Evolutionary conservation across 2,329 filamentous ascomycete genomes (phyloP), one percentile per base, ranked within the genome.

Genomic region (Colletotrichum sp.): DNA sequence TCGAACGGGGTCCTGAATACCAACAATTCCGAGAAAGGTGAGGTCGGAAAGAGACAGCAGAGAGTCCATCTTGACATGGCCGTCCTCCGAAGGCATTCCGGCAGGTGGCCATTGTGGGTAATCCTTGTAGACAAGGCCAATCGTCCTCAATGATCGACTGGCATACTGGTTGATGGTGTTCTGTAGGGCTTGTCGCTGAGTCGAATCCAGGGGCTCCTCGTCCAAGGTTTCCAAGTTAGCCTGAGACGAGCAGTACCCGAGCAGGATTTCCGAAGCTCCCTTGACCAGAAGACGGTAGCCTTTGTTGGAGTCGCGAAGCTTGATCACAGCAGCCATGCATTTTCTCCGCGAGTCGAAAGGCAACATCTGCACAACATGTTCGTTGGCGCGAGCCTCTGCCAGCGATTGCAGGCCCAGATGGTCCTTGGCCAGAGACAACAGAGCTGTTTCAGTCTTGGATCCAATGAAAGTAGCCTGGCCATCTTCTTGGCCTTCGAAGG

Each of bases 61-160:
- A 93, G 69, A 93, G 89, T 30, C 88, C 89, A 9, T 81, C 81
- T 10, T 94, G 92, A 76, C 94, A 87, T 87, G 26, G 84, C 80
- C 38, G 81, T 82, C 93, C n/a, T 91, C 89, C n/a, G 91, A 88
- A 70, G 18, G 90, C 85, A 18, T 58, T 52, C 90, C 87, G 77
- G 93, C 91, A 18, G 88, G 93, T 30, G 94, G 94, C 90, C 93
- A 94, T 74, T 86, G 87, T 28, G 92, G 89, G 76, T 94, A 95
- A 78, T 97, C 95, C 60, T 91, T 90, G 83, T 94, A 96, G 7
- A 94, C 89, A 77, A 96, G 88, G 21, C 91, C 94, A 70, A 96
- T 95, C 0, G 94, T 95, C 58, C 94, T 92, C 15, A 96, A 89
- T 18, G 94, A 95, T 48, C 90, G 86, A 18, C 86, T 87, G 16